Base-by-base conservation (phyloP, 75 land plant genomes). In the Chamaecyparis obtusa region DNA sequence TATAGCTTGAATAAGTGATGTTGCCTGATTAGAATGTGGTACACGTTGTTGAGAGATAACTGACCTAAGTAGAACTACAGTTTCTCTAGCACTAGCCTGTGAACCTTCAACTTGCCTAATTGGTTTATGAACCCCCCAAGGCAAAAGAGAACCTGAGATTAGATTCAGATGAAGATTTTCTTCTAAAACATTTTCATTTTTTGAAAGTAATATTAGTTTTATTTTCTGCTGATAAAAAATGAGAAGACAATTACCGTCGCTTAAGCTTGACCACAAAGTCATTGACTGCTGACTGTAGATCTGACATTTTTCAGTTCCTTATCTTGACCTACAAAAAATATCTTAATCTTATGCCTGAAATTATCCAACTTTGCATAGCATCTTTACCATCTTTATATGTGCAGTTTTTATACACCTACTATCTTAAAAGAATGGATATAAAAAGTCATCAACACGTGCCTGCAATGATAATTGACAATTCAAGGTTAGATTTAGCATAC, bases 201-300 rank as follows among this genome's bases (percentile, higher is more conserved):
- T 77, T 54, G 30, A 16, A 35, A n/a, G n/a, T n/a, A n/a, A n/a
- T n/a, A n/a, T n/a, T n/a, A n/a, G n/a, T n/a, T n/a, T n/a, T n/a
- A n/a, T n/a, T n/a, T n/a, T n/a, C n/a, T n/a, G n/a, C n/a, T n/a
- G n/a, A n/a, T n/a, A n/a, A n/a, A n/a, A n/a, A n/a, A n/a, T n/a
- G n/a, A n/a, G n/a, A n/a, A n/a, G n/a, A n/a, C n/a, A n/a, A n/a
- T n/a, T n/a, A n/a, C n/a, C n/a, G n/a, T n/a, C n/a, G n/a, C n/a
- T n/a, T n/a, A n/a, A n/a, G n/a, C n/a, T n/a, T n/a, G n/a, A 84
- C 87, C 56, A 95, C 89, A 86, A 96, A 96, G 3, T 98, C 98
- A 86, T 92, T 92, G 24, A 98, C 97, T 36, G 93, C 84, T 35
- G 93, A 90, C 32, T 96, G 94, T 17, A 88, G 80, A 79, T 96